phyloP scores from a whole-genome alignment of 2,329 filamentous ascomycete genomes.

The Hirsutella thompsonii region DNA sequence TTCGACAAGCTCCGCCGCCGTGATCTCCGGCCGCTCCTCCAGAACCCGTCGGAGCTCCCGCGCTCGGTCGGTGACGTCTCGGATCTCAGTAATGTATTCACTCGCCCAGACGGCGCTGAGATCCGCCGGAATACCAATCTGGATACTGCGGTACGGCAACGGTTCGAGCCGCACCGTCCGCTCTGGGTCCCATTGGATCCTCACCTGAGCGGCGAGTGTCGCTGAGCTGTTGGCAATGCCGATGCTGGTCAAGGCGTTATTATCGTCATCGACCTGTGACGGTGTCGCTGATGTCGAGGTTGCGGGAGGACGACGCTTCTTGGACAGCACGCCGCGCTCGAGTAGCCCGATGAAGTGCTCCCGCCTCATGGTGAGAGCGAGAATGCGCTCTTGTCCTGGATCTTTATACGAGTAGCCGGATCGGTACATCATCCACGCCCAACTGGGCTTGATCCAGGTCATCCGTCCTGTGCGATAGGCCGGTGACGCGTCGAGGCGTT shows the following conservation, averaged over 20 bases:
- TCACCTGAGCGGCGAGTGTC: too few species aligned
- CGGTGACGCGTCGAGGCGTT: conserved; percentile 38
- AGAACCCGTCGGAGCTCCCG: conserved; percentile 31
- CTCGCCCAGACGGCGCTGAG: conserved; percentile 32
- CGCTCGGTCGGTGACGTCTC: conserved; percentile 44
- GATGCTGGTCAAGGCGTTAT: conserved; percentile 10
- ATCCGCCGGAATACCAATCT: conserved; percentile 42
- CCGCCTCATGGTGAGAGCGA: conserved; percentile 42
- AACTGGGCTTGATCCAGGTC: conserved; percentile 55
- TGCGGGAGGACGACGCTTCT: neutral
- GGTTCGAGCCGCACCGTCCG: conserved; percentile 29
- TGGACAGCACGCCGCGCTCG: conserved; percentile 4
- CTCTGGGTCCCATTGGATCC: conserved; percentile 55
- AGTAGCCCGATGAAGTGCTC: conserved; percentile 35
- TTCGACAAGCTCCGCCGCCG: conserved; percentile 20
- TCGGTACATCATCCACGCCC: conserved; percentile 53
- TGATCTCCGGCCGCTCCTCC: conserved; percentile 23
- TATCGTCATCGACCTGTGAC: neutral
- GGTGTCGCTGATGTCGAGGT: neutral
- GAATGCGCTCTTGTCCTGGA: conserved; percentile 36
- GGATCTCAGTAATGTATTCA: conserved; percentile 39
- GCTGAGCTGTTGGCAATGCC: conserved; percentile 12
- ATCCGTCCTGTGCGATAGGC: conserved; percentile 40
- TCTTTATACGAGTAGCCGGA: conserved; percentile 48
- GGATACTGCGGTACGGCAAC: conserved; percentile 41